phyloP scores from a whole-genome alignment of 371 early-diverging fungal genomes.

The Circinella minor region DNA sequence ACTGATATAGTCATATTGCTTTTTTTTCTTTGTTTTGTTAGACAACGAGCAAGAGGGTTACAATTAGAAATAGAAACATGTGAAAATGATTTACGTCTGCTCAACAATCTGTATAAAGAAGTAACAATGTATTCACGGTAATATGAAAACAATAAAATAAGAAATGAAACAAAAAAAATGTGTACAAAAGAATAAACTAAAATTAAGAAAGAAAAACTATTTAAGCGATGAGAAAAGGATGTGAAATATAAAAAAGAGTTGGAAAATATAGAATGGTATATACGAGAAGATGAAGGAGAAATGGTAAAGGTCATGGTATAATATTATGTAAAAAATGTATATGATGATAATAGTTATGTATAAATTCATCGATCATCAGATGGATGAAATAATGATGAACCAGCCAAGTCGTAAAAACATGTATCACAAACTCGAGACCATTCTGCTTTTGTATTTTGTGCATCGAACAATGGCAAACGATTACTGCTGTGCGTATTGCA shows the following conservation, averaged over 20 bases:
- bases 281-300: neutral
- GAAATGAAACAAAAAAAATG: neutral
- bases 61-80: conserved; percentile 30
- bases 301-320: too few relatives aligned
- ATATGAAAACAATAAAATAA: conserved; percentile 3
- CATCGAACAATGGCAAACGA: conserved; percentile 23
- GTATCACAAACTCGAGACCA: conserved; percentile 31
- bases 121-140: conserved; percentile 7
- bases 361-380: conserved; percentile 5
- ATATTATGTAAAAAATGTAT: too few relatives aligned
- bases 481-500: conserved; percentile 26
- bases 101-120: conserved; percentile 12
- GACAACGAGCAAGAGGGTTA: conserved; percentile 31
- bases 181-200: conserved; percentile 1
- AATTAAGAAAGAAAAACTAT: conserved; percentile 1
- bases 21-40: conserved; percentile 10
- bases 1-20: neutral
- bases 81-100: conserved; percentile 35
- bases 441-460: conserved; percentile 17
- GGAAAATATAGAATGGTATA: neutral
- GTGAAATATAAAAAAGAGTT: neutral
- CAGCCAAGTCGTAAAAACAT: conserved; percentile 20
- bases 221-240: neutral
- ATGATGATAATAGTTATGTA: too few relatives aligned
- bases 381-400: conserved; percentile 13